phyloP scores from a whole-genome alignment of 2,329 filamentous ascomycete genomes.

The Ophiostoma fasciatum region DNA sequence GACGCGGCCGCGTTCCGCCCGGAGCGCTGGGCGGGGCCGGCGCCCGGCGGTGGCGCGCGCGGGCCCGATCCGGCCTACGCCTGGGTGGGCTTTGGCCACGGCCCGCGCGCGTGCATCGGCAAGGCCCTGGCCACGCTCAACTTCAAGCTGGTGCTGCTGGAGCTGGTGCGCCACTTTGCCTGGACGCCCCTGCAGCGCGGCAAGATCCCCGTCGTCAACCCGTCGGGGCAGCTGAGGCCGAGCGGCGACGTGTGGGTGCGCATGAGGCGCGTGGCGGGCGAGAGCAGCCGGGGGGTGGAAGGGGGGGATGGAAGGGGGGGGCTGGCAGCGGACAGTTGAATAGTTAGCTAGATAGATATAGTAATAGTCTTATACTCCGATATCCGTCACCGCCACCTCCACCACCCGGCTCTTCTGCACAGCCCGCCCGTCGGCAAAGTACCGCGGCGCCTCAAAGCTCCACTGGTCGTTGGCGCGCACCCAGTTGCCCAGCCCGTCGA shows the following conservation, averaged over 20 bases:
- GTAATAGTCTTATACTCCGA: too few relatives aligned
- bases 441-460: conserved; percentile 14
- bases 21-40: conserved; percentile 15
- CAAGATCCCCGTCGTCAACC: conserved; percentile 3
- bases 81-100: conserved; percentile 22
- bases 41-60: conserved; percentile 12
- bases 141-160: conserved; percentile 22
- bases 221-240: conserved; percentile 7
- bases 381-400: too few relatives aligned
- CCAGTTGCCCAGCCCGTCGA: conserved; percentile 14
- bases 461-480: conserved; percentile 14
- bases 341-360: too few relatives aligned
- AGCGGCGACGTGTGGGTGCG: conserved; percentile 2
- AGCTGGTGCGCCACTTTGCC: conserved; percentile 18
- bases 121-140: conserved; percentile 21
- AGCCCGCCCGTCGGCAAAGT: conserved; percentile 7
- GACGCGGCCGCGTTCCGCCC: conserved; percentile 14
- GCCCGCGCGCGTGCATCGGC: conserved; percentile 24
- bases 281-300: too few relatives aligned
- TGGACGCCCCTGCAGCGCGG: background rate
- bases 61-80: conserved; percentile 16
- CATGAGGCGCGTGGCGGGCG: background rate
- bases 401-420: conserved; percentile 1
- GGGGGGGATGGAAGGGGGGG: too few relatives aligned
- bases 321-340: too few relatives aligned